Conservation (phyloP, 768 basidiomycete genomes). For the Trametes cinnabarina region DNA sequence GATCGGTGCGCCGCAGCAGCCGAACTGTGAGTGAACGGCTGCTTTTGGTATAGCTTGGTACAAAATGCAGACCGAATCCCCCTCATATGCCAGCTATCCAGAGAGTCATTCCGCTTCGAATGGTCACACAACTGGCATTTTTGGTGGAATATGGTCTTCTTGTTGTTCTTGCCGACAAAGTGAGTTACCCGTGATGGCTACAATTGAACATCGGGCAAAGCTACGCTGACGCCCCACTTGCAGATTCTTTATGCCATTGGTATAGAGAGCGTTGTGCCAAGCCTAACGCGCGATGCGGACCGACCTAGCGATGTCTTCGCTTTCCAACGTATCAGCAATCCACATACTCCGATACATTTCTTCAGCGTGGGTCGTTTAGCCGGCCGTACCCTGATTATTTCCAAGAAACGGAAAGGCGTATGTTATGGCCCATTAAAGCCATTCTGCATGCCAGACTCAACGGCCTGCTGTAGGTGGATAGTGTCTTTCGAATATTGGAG, state of each 20-base stretch:
- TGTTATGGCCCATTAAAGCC: not conserved
- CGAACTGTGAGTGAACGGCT: constrained; percentile 30
- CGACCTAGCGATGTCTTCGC: constrained; percentile 33
- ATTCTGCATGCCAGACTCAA: not conserved
- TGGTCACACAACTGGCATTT: constrained; percentile 47
- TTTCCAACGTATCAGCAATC: constrained; percentile 40
- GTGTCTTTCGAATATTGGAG: constrained; percentile 89
- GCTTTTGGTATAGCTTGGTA: not conserved
- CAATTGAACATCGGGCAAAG: too few species aligned
- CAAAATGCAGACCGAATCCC: not conserved
- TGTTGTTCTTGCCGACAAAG: constrained; percentile 47
- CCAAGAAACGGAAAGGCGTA: constrained; percentile 32
- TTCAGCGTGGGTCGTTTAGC: constrained; percentile 49
- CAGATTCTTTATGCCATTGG: constrained; percentile 43
- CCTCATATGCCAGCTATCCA: constrained; percentile 32
- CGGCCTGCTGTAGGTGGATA: constrained; percentile 52
- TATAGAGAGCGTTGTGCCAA: constrained; percentile 50
- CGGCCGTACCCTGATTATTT: constrained; percentile 46
- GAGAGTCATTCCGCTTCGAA: constrained; percentile 46
- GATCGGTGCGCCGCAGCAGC: constrained; percentile 44
- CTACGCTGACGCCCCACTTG: not conserved
- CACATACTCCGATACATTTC: constrained; percentile 45
- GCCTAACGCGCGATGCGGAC: constrained; percentile 24
- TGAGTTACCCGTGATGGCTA: not conserved
- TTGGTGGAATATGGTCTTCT: constrained; percentile 48